A percentile compares a stretch with the other conserved stretches of the same genome.
Conservation (phyloP, 176 grass and related monocot species). For the Raddia distichophylla region DNA sequence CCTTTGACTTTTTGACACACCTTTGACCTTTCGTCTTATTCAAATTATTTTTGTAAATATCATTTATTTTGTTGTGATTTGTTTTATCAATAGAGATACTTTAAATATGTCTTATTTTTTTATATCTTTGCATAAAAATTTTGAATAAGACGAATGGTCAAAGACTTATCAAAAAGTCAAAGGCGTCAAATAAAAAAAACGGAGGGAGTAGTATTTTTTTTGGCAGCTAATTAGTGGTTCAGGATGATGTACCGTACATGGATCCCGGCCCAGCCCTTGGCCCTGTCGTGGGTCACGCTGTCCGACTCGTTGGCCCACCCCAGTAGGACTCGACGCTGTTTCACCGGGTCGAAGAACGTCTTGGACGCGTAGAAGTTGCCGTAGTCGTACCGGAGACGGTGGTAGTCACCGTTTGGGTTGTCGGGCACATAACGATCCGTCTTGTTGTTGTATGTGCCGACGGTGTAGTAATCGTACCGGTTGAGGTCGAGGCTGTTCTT, state of each 20-base stretch:
- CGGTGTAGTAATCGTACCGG: slow-evolving; percentile 24
- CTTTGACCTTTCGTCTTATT: too few species aligned
- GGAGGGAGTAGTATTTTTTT: not conserved
- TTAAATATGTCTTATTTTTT: too few species aligned
- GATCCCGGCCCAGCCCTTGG: slow-evolving; percentile 66
- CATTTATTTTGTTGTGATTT: too few species aligned
- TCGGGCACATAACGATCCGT: slow-evolving; percentile 50
- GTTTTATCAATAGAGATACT: too few species aligned
- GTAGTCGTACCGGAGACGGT: slow-evolving; percentile 57
- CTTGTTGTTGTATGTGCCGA: not conserved
- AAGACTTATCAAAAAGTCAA: too few species aligned
- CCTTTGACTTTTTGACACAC: too few species aligned
- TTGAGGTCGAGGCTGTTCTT: slow-evolving; percentile 54
- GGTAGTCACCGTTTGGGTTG: slow-evolving; percentile 22
- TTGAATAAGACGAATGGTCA: too few species aligned
- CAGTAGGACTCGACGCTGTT: slow-evolving; percentile 47
- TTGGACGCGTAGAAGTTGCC: slow-evolving; percentile 85
- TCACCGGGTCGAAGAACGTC: slow-evolving; percentile 66
- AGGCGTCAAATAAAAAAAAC: too few species aligned
- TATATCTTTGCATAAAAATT: too few species aligned
- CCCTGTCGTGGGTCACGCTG: slow-evolving; percentile 24
- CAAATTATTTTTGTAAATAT: too few species aligned
- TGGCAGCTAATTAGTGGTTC: not conserved
- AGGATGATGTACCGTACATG: slow-evolving; percentile 17
- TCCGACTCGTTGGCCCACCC: slow-evolving; percentile 75